Conservation (phyloP, 2,329 filamentous ascomycete genomes). For the Plectosphaerella cucumerina region DNA sequence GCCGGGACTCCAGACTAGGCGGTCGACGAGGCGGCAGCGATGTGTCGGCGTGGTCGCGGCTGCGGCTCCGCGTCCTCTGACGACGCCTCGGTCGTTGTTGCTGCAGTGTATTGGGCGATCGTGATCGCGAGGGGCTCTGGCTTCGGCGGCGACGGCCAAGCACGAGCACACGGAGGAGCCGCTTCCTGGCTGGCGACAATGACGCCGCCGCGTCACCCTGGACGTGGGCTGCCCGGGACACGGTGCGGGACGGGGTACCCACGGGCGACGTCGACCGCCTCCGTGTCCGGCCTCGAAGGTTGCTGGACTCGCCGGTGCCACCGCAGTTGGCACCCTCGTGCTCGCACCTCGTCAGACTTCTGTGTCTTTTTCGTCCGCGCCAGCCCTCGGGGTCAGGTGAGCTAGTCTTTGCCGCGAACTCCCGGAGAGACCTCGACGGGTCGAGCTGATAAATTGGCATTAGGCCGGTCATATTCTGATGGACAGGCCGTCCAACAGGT, state of each 20-base stretch:
- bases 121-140: constrained; percentile 36
- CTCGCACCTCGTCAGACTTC: constrained; percentile 28
- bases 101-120: constrained; percentile 26
- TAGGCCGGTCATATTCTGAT: not conserved
- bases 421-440: not conserved
- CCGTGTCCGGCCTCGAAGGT: constrained; percentile 35
- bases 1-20: too few species aligned
- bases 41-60: constrained; percentile 18
- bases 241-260: constrained; percentile 21
- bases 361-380: constrained; percentile 35
- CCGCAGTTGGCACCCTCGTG: constrained; percentile 28
- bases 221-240: constrained; percentile 23
- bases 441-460: not conserved
- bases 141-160: constrained; percentile 34
- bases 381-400: constrained; percentile 10
- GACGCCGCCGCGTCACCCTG: constrained; percentile 16
- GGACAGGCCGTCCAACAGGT: not conserved
- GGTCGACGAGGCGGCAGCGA: too few species aligned
- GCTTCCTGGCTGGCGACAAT: constrained; percentile 34
- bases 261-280: constrained; percentile 33
- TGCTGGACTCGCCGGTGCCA: constrained; percentile 37
- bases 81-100: constrained; percentile 24
- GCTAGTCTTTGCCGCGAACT: constrained; percentile 5
- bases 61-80: constrained; percentile 33
- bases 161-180: constrained; percentile 35